Percentiles rank a stretch among this genome's conserved stretches.
Conservation (phyloP, 2,329 filamentous ascomycete genomes). For the Raffaelea albimanens region DNA sequence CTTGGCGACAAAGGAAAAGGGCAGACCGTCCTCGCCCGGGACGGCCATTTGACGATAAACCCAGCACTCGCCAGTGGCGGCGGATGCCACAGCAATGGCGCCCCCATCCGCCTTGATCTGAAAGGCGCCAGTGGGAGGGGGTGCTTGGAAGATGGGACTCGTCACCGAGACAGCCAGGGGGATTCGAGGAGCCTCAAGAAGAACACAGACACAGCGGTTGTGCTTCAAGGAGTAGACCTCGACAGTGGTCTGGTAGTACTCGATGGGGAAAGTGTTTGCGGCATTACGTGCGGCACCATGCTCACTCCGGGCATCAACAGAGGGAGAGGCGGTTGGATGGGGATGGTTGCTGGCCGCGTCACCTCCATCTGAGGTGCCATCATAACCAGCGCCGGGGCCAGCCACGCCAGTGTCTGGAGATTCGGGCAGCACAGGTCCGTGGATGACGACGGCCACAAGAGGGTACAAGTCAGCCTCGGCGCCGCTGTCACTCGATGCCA, state of each 20-base stretch:
- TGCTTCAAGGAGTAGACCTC: conserved; percentile 80
- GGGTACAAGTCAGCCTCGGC: conserved; percentile 48
- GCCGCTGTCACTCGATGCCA: conserved; percentile 34
- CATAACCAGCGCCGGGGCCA: conserved; percentile 13
- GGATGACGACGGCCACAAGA: conserved; percentile 68
- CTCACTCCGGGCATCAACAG: no score
- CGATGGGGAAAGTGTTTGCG: conserved; percentile 26
- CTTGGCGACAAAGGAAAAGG: conserved; percentile 68
- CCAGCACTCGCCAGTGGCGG: conserved; percentile 78
- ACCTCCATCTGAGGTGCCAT: neutral
- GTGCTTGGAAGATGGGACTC: conserved; percentile 57
- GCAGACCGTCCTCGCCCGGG: conserved; percentile 30
- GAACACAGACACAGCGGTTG: conserved; percentile 59
- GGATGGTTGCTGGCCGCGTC: neutral
- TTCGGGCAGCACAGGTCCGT: conserved; percentile 58
- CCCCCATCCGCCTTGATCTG: conserved; percentile 64
- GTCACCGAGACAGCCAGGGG: conserved; percentile 48
- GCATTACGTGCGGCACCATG: neutral
- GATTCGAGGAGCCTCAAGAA: conserved; percentile 61
- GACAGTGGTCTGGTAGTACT: conserved; percentile 75
- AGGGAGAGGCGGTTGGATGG: neutral
- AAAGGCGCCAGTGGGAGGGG: conserved; percentile 62
- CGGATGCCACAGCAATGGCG: conserved; percentile 67
- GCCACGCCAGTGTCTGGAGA: neutral
- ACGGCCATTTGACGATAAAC: conserved; percentile 50